Conservation (phyloP, 1,284 basidiomycete species). For the Cystobasidium sp. region DNA sequence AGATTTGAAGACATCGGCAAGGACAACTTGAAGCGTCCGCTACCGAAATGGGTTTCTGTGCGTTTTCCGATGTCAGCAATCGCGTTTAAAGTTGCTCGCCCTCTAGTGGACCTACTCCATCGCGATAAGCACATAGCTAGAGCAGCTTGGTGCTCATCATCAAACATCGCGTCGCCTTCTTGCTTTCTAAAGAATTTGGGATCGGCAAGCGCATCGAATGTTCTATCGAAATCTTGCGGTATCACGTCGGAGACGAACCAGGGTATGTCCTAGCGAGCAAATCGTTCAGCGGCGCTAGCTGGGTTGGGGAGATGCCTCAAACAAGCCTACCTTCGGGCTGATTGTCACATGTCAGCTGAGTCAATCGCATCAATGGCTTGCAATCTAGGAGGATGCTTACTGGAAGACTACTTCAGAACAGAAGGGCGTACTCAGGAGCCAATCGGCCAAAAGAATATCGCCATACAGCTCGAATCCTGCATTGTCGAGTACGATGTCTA, state of each 20-base stretch:
- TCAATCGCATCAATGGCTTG: neutral
- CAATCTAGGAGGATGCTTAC: conserved; percentile 61
- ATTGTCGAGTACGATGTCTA: conserved; percentile 75
- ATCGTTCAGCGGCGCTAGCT: neutral
- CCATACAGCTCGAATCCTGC: conserved; percentile 86
- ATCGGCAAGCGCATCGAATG: conserved; percentile 60
- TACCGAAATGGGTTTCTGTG: conserved; percentile 30
- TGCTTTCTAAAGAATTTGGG: conserved; percentile 65
- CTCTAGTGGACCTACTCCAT: conserved; percentile 26
- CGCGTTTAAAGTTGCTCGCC: neutral
- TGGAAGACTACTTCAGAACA: conserved; percentile 83
- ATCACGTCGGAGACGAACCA: conserved; percentile 78
- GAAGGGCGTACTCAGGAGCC: conserved; percentile 83
- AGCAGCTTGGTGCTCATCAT: conserved; percentile 72
- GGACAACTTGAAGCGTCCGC: conserved; percentile 33
- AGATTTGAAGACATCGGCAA: conserved; percentile 7
- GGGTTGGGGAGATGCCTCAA: neutral
- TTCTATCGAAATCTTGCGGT: conserved; percentile 54
- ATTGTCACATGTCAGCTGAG: neutral
- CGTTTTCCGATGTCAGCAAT: neutral
- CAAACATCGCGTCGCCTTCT: conserved; percentile 61
- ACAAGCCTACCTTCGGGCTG: neutral
- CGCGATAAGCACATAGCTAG: conserved; percentile 67
- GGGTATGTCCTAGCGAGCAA: conserved; percentile 74
- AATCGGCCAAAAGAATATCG: conserved; percentile 92